Conservation (phyloP, 2,329 filamentous ascomycete species). For the Cladosporium sphaerospermum region DNA sequence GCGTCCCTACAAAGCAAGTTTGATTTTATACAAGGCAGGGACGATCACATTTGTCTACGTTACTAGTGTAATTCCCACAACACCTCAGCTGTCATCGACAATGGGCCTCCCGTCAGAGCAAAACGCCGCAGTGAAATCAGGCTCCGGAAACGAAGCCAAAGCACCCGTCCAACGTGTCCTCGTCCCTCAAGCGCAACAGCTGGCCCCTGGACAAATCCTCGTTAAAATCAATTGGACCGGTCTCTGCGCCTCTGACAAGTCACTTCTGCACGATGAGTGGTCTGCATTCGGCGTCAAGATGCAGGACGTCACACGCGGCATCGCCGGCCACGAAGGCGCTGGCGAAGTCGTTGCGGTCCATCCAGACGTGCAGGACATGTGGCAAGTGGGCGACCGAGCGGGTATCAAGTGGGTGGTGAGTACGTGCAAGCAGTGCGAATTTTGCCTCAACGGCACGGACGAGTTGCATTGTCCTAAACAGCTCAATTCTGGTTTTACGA, state of each 20-base stretch:
- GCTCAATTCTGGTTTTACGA: conserved; percentile 34
- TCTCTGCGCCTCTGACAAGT: conserved; percentile 32
- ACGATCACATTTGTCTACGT: background rate
- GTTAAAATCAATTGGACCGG: conserved; percentile 32
- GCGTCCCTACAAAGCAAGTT: background rate
- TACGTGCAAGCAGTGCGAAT: conserved; percentile 27
- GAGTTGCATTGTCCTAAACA: conserved; percentile 33
- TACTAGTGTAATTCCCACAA: too few relatives aligned
- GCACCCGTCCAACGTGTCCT: conserved; percentile 28
- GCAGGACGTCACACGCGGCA: conserved; percentile 22
- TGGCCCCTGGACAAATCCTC: conserved; percentile 29
- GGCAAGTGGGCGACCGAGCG: conserved; percentile 26
- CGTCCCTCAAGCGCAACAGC: conserved; percentile 25
- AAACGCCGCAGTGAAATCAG: conserved; percentile 32
- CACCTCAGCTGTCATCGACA: background rate
- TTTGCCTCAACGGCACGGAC: conserved; percentile 30
- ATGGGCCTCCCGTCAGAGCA: conserved; percentile 31
- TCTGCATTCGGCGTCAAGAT: conserved; percentile 25
- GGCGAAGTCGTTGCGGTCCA: conserved; percentile 25
- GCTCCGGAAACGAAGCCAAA: conserved; percentile 24
- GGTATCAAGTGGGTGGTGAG: conserved; percentile 30
- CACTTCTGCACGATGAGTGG: conserved; percentile 34
- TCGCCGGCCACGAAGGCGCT: conserved; percentile 28
- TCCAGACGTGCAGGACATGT: conserved; percentile 21
- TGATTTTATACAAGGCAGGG: background rate